These are phyloP conservation scores for Musa schizocarpa DNA, from an alignment of 176 grass and related monocot genomes.

Conservation along the genomic window DNA sequence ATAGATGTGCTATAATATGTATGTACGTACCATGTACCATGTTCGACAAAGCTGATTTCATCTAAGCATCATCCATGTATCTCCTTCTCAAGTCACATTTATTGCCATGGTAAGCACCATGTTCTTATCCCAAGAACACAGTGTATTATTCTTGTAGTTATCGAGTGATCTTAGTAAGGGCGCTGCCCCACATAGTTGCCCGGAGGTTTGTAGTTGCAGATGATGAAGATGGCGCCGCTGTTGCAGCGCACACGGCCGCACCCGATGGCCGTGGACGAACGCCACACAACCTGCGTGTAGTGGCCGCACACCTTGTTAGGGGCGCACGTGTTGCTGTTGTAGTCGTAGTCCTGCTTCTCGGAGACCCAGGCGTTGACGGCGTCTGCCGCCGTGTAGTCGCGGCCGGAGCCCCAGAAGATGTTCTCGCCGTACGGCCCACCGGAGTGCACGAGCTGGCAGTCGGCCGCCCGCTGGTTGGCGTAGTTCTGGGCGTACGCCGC, in stretches of 20 bases:
- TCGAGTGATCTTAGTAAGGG: neutral
- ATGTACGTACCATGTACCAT: too few species aligned
- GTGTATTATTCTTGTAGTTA: too few species aligned
- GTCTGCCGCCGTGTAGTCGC: constrained; percentile 2
- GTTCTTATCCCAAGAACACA: too few species aligned
- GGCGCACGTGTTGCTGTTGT: constrained; percentile 11
- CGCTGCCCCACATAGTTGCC: constrained; percentile 10
- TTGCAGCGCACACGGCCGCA: constrained; percentile 13
- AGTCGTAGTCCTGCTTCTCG: constrained; percentile 19
- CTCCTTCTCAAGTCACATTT: too few species aligned
- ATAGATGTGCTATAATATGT: too few species aligned
- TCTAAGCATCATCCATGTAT: too few species aligned
- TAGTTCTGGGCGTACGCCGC: constrained; percentile 20
- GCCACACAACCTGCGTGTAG: constrained; percentile 30
- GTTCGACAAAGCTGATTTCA: too few species aligned
- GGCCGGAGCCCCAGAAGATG: constrained; percentile 9
- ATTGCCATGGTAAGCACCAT: too few species aligned
- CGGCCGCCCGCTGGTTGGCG: neutral
- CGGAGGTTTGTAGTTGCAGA: constrained; percentile 10
- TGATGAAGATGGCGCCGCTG: constrained; percentile 20
- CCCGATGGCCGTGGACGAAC: constrained; percentile 2
- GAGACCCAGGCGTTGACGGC: constrained; percentile 9
- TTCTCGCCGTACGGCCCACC: constrained; percentile 29
- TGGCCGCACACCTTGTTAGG: constrained; percentile 13
- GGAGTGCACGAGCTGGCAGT: constrained; percentile 23